Percentiles rank a stretch among this genome's conserved stretches.
phyloP scores from a whole-genome alignment of 495 filamentous ascomycete species.

The Sphaerosporella brunnea region DNA sequence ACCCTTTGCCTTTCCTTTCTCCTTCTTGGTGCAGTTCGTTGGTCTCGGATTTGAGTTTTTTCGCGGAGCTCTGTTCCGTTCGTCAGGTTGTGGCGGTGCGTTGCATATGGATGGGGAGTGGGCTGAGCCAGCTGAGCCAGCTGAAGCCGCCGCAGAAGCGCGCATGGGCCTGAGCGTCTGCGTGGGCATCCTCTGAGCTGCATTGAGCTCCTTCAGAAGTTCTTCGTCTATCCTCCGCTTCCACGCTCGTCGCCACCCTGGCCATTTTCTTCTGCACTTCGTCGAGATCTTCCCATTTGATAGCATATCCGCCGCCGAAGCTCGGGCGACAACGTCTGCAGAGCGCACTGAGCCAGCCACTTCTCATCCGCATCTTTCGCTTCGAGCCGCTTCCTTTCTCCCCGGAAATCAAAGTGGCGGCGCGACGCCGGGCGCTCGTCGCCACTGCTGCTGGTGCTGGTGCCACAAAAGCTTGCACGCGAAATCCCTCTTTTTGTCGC shows the following conservation, averaged over 20 bases:
- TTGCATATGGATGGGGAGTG: no score
- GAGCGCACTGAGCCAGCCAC: conserved; percentile 61
- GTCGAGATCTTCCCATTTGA: conserved; percentile 91
- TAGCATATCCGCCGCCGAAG: conserved; percentile 87
- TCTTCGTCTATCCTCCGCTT: conserved; percentile 84
- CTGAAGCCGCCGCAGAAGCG: conserved; percentile 14
- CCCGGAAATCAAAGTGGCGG: conserved; percentile 49
- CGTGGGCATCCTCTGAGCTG: conserved; percentile 30
- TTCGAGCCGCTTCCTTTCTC: conserved; percentile 40
- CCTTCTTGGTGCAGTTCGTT: conserved; percentile 20
- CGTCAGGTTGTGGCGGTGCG: no score
- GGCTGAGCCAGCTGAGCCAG: no score
- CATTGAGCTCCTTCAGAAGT: conserved; percentile 58
- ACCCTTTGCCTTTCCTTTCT: conserved; percentile 2
- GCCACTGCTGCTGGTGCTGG: conserved; percentile 70
- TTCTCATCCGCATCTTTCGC: conserved; percentile 50
- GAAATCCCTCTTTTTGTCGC: conserved; percentile 58
- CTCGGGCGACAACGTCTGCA: conserved; percentile 75
- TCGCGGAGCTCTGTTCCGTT: no score
- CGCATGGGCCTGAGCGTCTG: conserved; percentile 14
- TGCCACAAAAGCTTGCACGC: conserved; percentile 87
- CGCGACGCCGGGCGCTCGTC: conserved; percentile 60
- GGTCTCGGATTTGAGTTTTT: conserved; percentile 34
- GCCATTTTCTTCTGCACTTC: conserved; percentile 78
- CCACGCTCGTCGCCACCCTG: conserved; percentile 65